These are phyloP conservation scores for Phytopythium ostracodes DNA, from an alignment of 352 stramenopile species.

Conservation along the genomic window DNA sequence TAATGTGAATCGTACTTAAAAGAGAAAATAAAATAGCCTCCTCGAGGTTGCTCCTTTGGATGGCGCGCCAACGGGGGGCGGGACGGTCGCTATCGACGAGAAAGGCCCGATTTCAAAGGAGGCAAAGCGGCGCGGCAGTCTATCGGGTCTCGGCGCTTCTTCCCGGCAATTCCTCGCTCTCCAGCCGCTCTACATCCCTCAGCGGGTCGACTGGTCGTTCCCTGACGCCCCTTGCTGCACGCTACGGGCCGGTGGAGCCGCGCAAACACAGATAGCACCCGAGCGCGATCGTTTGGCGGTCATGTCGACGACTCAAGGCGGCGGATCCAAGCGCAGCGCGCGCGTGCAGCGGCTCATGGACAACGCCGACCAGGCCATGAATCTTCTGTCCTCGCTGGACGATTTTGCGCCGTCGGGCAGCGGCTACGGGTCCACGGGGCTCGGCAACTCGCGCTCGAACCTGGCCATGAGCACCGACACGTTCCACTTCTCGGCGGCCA, in stretches of 20 bases:
- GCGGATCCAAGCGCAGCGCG: conserved; percentile 30
- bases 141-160: neutral
- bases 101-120: neutral
- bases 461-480: conserved; percentile 20
- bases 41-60: neutral
- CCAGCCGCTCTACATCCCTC: neutral
- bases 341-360: conserved; percentile 74
- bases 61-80: conserved; percentile 1
- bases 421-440: conserved; percentile 11
- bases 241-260: neutral
- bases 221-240: neutral
- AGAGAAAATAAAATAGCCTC: neutral
- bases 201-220: neutral
- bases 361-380: conserved; percentile 64
- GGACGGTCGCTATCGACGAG: conserved; percentile 3
- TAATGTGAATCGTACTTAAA: neutral
- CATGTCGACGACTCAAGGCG: neutral
- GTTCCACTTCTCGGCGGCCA: conserved; percentile 31
- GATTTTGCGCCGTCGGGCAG: conserved; percentile 10
- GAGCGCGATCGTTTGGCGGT: neutral
- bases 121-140: neutral
- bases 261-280: neutral
- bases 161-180: neutral
- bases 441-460: conserved; percentile 10
- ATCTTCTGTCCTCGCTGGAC: conserved; percentile 62